Conservation (phyloP, 73 alveolate species). For the Paramecium pentaurelia region DNA sequence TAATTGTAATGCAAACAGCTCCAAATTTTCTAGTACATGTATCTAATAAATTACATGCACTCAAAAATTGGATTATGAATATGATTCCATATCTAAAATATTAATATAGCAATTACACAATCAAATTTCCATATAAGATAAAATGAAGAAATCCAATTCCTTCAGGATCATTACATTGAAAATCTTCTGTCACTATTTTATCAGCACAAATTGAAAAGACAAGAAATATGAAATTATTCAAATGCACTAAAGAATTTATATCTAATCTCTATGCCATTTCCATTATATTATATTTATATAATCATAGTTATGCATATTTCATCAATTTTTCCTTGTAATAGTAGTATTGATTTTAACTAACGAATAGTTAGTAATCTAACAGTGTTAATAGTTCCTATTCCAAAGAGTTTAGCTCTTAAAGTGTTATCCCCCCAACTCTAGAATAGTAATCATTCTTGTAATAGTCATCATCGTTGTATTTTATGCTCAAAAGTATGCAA, state of each 20-base stretch:
- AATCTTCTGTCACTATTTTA: neutral
- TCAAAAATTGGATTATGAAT: neutral
- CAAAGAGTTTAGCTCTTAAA: slow-evolving; percentile 65
- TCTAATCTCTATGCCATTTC: slow-evolving; percentile 29
- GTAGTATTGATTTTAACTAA: slow-evolving; percentile 63
- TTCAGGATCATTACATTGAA: slow-evolving; percentile 8
- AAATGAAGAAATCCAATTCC: slow-evolving; percentile 18
- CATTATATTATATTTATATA: neutral
- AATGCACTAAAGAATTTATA: slow-evolving; percentile 27
- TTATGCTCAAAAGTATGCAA: slow-evolving; percentile 69
- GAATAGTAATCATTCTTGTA: slow-evolving; percentile 75
- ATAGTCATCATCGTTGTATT: slow-evolving; percentile 76
- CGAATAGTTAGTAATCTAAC: slow-evolving; percentile 71
- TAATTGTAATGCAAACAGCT: slow-evolving; percentile 40
- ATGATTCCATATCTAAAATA: slow-evolving; percentile 7
- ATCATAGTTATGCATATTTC: slow-evolving; percentile 30
- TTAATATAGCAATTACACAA: neutral
- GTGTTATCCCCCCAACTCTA: slow-evolving; percentile 80
- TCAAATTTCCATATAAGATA: slow-evolving; percentile 39
- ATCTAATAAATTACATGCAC: slow-evolving; percentile 36
- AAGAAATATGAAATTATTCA: slow-evolving; percentile 32
- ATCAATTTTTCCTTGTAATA: slow-evolving; percentile 58
- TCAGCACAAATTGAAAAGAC: slow-evolving; percentile 39
- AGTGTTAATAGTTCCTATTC: slow-evolving; percentile 72
- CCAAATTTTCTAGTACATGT: slow-evolving; percentile 39